Base-by-base conservation (phyloP, 805 yeast genomes). In the Danielia oregonensis region DNA sequence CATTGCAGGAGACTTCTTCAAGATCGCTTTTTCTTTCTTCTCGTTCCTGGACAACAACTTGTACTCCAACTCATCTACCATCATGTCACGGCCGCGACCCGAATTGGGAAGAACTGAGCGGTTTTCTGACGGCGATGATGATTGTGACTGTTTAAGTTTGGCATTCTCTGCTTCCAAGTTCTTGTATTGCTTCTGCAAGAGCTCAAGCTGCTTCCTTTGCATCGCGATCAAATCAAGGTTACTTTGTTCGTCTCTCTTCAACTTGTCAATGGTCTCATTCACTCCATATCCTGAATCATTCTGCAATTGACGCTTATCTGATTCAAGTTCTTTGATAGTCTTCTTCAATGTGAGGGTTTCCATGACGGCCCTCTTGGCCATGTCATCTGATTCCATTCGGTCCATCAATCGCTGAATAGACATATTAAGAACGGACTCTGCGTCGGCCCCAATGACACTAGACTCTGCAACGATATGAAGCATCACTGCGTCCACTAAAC, bases 321-420 rank as follows among this genome's bases (percentile, higher is more conserved):
- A 39, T 35, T 52, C 55, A 17, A 61, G 36, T 8, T 14, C 25
- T 13, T 51, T 46, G 15, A 63, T 33, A 10, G 43, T 43, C 22
- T 51, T 46, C 9, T 44, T 36, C 30, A 65, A 44, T 19, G 48
- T 54, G 8, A 51, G 48, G 0, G 59, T 42, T 32, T 63, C 67
- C 33, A 59, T 41, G 5, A 62, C 51, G 2, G 68, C 65, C 34
- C 60, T 45, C 36, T 57, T 45, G 4, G 66, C 64, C 3, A 57
- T 59, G 21, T 62, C 64, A 32, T 62, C 68, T 3, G 65, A 52
- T 6, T 51, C 48, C 36, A 61, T 36, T 23, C 62, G 47, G 34
- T 63, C 66, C 52, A 63, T 54, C 14, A 62, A 42, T 23, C 61
- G 48, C 29, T 62, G 68, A 12, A 67, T 54, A 2, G 65, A 46